A percentile compares a stretch with the other conserved stretches of the same genome.
phyloP scores from a whole-genome alignment of 2,329 filamentous ascomycete species.

The Teratosphaeria destructans region DNA sequence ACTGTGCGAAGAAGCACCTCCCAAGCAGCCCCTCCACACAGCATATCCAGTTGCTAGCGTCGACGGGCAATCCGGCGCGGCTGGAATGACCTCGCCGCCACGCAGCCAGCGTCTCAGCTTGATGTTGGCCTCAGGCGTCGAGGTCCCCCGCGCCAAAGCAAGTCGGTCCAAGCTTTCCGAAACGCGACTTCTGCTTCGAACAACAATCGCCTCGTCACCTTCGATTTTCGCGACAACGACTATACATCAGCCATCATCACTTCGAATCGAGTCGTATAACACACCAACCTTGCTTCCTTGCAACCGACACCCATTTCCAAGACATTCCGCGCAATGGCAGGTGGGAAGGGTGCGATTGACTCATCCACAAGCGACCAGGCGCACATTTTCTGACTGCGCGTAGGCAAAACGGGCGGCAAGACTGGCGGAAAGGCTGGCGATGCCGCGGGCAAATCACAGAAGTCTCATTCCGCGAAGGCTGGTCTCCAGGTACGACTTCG shows the following conservation, averaged over 20 bases:
- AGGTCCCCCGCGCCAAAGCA: background rate
- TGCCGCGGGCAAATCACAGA: slow-evolving; percentile 76
- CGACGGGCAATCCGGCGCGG: background rate
- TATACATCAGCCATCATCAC: background rate
- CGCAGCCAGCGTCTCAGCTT: background rate
- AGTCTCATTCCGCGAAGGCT: slow-evolving; percentile 86
- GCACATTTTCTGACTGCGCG: slow-evolving; percentile 20
- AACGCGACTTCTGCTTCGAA: background rate
- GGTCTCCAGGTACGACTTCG: slow-evolving; percentile 73
- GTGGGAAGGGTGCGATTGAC: slow-evolving; percentile 78
- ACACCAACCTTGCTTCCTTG: background rate
- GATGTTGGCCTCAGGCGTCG: background rate
- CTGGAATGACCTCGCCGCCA: background rate
- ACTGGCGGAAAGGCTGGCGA: slow-evolving; percentile 68
- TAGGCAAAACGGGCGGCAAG: slow-evolving; percentile 65
- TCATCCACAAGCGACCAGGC: slow-evolving; percentile 8
- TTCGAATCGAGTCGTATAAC: background rate
- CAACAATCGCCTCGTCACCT: background rate
- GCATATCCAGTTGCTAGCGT: background rate
- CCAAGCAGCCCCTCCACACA: background rate
- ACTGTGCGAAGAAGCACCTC: background rate
- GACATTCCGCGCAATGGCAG: slow-evolving; percentile 47
- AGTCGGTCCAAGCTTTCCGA: background rate
- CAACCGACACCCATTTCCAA: background rate
- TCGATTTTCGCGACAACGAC: background rate